Percentiles rank a stretch among this genome's conserved stretches.
phyloP scores from a whole-genome alignment of 805 yeast species.

The Candida maris region DNA sequence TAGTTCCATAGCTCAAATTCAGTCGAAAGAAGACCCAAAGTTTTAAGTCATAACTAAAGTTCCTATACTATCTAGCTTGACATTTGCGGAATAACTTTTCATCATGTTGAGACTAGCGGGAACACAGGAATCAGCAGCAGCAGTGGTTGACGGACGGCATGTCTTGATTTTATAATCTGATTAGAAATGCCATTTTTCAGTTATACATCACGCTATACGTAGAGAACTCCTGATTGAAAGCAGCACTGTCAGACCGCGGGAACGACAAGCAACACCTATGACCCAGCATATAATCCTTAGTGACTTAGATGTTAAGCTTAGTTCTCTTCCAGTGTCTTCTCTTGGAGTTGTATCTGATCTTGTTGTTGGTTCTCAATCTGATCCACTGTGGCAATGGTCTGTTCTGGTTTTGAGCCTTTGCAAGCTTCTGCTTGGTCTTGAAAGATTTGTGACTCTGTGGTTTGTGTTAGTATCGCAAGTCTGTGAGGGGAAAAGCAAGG shows the following conservation, averaged over 20 bases:
- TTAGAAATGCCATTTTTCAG: conserved; percentile 1
- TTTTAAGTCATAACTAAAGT: conserved; percentile 33
- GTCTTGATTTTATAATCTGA: conserved; percentile 3
- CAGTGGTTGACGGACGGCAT: no score
- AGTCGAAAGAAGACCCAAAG: conserved; percentile 39
- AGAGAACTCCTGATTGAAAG: background rate
- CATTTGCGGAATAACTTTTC: conserved; percentile 31
- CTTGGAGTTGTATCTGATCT: conserved; percentile 98
- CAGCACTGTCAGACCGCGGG: no score
- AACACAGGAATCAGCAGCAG: conserved; percentile 1
- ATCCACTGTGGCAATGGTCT: conserved; percentile 99
- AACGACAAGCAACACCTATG: no score
- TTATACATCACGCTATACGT: conserved; percentile 1
- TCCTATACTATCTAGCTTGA: conserved; percentile 46
- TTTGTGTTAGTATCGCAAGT: background rate
- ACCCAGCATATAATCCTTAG: conserved; percentile 1
- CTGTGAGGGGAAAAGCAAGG: no score
- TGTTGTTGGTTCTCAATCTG: conserved; percentile 97
- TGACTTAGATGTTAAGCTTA: conserved; percentile 86
- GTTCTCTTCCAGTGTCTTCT: conserved; percentile 99
- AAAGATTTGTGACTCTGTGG: conserved; percentile 94
- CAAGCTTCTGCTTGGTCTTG: conserved; percentile 96
- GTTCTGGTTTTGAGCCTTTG: conserved; percentile 98
- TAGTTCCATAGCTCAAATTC: conserved; percentile 17
- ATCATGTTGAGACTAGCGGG: conserved; percentile 23